Base-by-base conservation (phyloP, 2,329 filamentous ascomycete species). In the Plectosphaerella plurivora region DNA sequence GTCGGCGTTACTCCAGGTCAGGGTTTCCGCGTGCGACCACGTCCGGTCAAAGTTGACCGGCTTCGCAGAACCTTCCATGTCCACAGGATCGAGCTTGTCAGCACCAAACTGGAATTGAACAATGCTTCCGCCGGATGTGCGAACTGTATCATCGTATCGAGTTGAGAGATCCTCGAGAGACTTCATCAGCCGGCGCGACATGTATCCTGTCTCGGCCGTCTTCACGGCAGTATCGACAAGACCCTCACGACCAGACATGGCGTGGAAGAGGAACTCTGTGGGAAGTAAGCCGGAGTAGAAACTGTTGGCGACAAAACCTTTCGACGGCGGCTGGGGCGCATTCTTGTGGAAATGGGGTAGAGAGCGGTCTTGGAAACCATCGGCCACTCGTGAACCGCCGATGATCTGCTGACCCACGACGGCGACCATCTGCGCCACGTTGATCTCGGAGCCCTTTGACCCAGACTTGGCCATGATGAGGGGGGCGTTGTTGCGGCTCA, bases 351-450 rank as follows among this genome's bases (percentile, higher is more conserved):
- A 99, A 69, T 99, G 94, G 39, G 94, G 94, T 51, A 99, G 71
- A 52, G 88, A 97, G 63, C 94, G 85, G 68, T 97, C 93, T 67
- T 97, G 93, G 72, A 99, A 99, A 7, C 94, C 94, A 70, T 99
- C 91, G 45, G 90, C 83, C 33, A 99, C 92, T 82, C 94, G 92
- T 64, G 89, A 84, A 47, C 91, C 91, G 55, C 89, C 89, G 63
- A 99, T 97, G 82, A 97, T 97, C 62, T 99, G 94, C 72, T 99
- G 94, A 49, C 94, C 94, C 65, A 99, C 94, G 54, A 92, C 86
- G 52, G 94, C 93, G 66, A 97, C 89, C 94, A 99, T 99, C 74
- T 99, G 94, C 9, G 94, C 94, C 35, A 99, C 94, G 77, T 99
- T 99, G 76, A 99, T 95, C 62, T 90, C 88, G 5, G 91, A 96